Base-by-base conservation (phyloP, 371 early-diverging fungal genomes). In the Cokeromyces recurvatus region DNA sequence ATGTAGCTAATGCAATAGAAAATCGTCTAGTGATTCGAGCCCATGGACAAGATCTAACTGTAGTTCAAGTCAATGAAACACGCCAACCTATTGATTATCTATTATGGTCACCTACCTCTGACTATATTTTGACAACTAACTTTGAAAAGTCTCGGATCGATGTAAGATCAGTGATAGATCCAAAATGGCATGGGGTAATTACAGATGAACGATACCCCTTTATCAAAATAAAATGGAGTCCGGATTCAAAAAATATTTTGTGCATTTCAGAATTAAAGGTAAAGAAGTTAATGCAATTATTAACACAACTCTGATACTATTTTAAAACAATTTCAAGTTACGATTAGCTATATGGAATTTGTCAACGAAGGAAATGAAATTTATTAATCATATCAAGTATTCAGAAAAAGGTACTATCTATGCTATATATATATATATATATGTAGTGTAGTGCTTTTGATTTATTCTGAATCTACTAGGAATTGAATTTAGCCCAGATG, bases 21-120 rank as follows among this genome's bases (percentile, higher is more conserved):
- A 71, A 81, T 51, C 74, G 87, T 15, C 71, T 93, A 12, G 84
- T 89, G 4, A 71, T 93, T 44, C 79, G 94, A 10, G 37, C 36
- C 19, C 40, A 55, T 9, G 39, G 38, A 0, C 3, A 15, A 4
- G 75, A 85, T 43, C 67, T 83, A 8, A 68, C 74, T 24, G 68
- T 84, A 4, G 68, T 88, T 12, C 70, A 86, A 54, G 81, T 86
- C 35, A 83, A 73, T 52, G 64, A 71, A 15, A 71, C 69, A 38
- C 23, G 45, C 4, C 71, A 76, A 49, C 38, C 46, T 23, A 71
- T 89, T 46, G 68, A 83, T 47, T 64, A 72, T 15, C 39, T 90
- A 7, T 68, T 53, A 38, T 93, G 90, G 91, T 80, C 89, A 9
- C 65, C 78, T 2, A 76, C 85, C 64, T 81, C 85, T 14, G 59